Base-by-base conservation (phyloP, 768 basidiomycete genomes). In the Lentinula boryana region DNA sequence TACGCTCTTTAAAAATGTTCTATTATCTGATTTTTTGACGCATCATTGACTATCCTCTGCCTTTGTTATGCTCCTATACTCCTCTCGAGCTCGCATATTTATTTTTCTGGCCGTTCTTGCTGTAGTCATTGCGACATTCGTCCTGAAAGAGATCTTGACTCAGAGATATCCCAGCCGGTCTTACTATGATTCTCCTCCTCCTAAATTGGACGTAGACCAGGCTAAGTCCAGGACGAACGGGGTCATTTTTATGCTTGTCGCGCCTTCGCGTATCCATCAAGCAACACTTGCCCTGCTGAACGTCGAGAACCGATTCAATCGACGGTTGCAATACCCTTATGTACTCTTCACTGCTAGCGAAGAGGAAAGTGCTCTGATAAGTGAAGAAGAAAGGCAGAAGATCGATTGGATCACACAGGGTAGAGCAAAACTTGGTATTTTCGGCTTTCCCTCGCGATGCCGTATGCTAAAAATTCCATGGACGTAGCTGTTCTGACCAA, bases 301-400 rank as follows among this genome's bases (percentile, higher is more conserved):
- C 56, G 68, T 70, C 36, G 70, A 72, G 44, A 68, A 69, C 32
- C 68, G 70, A 9, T 72, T 72, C 52, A 72, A 72, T 51, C 65
- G 69, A 7, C 62, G 70, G n/a, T 63, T 72, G 0, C 67, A 70
- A 61, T 72, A 72, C 44, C 70, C 70, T 32, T 70, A 70, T 40
- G 59, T 72, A 16, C 65, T 72, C 1, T 69, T 72, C 58, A 71
- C 67, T 58, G 69, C 66, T 0, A 48, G 16, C n/a, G 68, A 68
- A 57, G 67, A 68, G 18, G 68, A 69, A 51, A 60, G 51, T 15
- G 61, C 60, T 3, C 62, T 61, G 55, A 64, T 72, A 21, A 68
- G 64, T 1, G 66, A 68, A 4, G 64, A 70, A 31, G 60, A 69
- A 46, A 69, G 52, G 49, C 62, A 64, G 36, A 67, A 70, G 41